Evolutionary conservation across 2,329 filamentous ascomycete genomes (phyloP), one percentile per base, ranked within the genome.

Genomic region (Alternaria panax): DNA sequence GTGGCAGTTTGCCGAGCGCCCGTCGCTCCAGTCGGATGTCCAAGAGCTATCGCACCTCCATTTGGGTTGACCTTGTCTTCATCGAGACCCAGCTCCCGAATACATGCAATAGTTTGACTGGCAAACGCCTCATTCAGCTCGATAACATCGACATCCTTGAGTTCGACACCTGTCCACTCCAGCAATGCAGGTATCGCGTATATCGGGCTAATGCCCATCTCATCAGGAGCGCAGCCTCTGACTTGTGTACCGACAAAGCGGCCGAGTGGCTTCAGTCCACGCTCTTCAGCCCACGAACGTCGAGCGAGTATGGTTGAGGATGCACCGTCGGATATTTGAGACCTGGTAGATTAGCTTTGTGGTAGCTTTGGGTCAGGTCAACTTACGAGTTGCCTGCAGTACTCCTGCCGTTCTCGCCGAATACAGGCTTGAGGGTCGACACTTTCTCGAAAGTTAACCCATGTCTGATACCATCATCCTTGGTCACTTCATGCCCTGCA

Each of bases 71-170:
- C 87, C 85, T 92, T 93, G 72, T 86, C 81, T 78, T 86, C 86
- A 72, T 91, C 88, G 45, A 94, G 80, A 56, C 86, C 86, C 43
- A 95, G 85, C 71, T 71, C 78, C 38, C 82, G 78, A 51, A 91
- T 84, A 81, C 93, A 96, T 84, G 97, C 97, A 40, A 97, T 92
- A 1, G 92, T 93, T 92, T 98, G 97, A 60, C 91, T 95, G 32
- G 93, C 94, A 73, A 98, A 98, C 1, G 95, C 94, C 85, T 98
- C 94, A 81, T 98, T 98, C 75, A 99, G 81, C 85, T 98, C 94
- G 68, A 94, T 84, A 47, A 98, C 86, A 75, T 98, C 95, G 62
- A 95, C 86, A 72, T 98, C 94, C 59, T 89, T 86, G 55, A 96
- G 84, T 32, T 85, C 87, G 61, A 98, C 80, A 78, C 89, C 87